Conservation (phyloP, 108 stramenopile genomes). For the Skeletonema menzelii region DNA sequence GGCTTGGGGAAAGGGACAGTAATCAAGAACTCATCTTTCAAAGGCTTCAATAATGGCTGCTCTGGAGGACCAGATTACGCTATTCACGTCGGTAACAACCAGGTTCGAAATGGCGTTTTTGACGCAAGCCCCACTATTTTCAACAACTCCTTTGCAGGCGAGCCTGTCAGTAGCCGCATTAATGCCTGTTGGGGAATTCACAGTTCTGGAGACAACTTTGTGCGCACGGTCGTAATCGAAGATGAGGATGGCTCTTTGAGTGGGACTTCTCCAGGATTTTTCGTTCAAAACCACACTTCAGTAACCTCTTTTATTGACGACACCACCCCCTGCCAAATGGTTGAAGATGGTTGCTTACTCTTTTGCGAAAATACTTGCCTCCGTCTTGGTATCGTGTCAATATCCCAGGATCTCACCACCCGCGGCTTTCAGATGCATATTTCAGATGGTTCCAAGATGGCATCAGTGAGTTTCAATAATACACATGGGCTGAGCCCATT, state of each 20-base stretch:
- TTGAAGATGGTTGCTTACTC: background rate
- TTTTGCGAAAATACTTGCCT: background rate
- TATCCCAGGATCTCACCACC: background rate
- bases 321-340: background rate
- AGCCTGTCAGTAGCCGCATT: slow-evolving; percentile 1
- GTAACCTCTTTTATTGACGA: slow-evolving; percentile 3
- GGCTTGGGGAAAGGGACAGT: slow-evolving; percentile 1
- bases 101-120: slow-evolving; percentile 13
- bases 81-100: slow-evolving; percentile 8
- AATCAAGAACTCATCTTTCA: slow-evolving; percentile 9
- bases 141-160: slow-evolving; percentile 13
- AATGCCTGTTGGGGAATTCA: slow-evolving; percentile 6
- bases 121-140: slow-evolving; percentile 5
- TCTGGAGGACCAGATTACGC: background rate
- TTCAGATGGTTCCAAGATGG: background rate
- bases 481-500: background rate
- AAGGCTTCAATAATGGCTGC: slow-evolving; percentile 8
- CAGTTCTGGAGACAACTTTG: background rate
- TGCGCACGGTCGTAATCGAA: slow-evolving; percentile 8
- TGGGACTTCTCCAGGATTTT: slow-evolving; percentile 5
- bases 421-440: background rate
- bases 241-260: slow-evolving; percentile 8
- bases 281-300: slow-evolving; percentile 1
- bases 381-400: background rate
- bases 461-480: background rate